These are phyloP conservation scores for Dactylellina drechsleri DNA, from an alignment of 2,329 filamentous ascomycete species.

Conservation along the genomic window DNA sequence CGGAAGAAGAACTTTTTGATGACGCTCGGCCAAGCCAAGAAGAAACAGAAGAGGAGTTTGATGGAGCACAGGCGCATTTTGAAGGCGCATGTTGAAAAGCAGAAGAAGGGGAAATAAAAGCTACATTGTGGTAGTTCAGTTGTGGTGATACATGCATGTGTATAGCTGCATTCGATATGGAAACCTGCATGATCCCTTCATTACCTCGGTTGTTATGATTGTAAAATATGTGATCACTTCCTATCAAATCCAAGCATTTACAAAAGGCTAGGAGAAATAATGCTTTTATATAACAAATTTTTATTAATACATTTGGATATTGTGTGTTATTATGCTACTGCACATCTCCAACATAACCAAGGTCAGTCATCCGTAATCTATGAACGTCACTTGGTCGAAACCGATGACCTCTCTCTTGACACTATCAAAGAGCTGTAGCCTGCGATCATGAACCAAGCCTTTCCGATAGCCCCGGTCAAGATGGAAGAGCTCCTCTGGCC, in stretches of 20 bases:
- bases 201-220: too few relatives aligned
- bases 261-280: too few relatives aligned
- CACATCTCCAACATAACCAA: too few relatives aligned
- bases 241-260: too few relatives aligned
- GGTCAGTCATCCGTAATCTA: background rate
- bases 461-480: background rate
- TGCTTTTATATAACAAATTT: too few relatives aligned
- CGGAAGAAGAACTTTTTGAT: slow-evolving; percentile 99
- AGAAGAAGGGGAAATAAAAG: slow-evolving; percentile 73
- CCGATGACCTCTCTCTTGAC: background rate
- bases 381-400: background rate
- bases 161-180: too few relatives aligned
- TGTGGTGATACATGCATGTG: too few relatives aligned
- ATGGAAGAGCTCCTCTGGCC: background rate
- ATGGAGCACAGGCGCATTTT: slow-evolving; percentile 83
- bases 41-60: slow-evolving; percentile 93
- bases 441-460: background rate
- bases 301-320: too few relatives aligned
- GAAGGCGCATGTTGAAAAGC: slow-evolving; percentile 81
- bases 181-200: too few relatives aligned
- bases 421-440: background rate
- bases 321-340: too few relatives aligned
- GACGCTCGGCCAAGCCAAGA: slow-evolving; percentile 95
- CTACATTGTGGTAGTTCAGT: background rate
- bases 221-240: too few relatives aligned